Evolutionary conservation across 371 early-diverging fungal species (phyloP), one percentile per base, ranked within the genome.

Genomic region (Apophysomyces sp.): DNA sequence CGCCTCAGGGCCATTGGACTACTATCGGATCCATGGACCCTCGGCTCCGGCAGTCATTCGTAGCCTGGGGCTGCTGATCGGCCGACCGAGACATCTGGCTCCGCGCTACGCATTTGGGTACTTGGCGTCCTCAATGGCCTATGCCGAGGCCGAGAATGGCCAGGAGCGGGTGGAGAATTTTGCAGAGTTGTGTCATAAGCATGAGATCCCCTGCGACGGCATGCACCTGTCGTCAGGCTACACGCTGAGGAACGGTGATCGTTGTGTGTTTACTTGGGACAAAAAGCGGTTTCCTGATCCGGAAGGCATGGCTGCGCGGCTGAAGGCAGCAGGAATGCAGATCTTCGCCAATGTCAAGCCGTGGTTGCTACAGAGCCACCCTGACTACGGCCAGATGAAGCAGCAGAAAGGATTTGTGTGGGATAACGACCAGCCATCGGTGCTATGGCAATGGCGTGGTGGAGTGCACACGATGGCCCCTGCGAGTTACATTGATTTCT

Each of bases 251-350:
- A 60, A 65, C 2, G 82, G 81, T 0, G 80, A 81, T 28, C 74
- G 88, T 11, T 84, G 85, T 63, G 86, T 88, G 0, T 88, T 88
- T 65, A 86, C 85, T 4, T 88, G 88, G 88, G 85, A 86, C 60
- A 55, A 44, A 18, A 44, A 61, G 9, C 63, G 81, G 7, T 84
- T 86, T 52, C 86, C 85, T 2, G 71, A 83, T 39, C 83, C 84
- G 8, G 64, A 62, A 34, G 63, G 67, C 26, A 57, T 87, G 52
- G 73, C 80, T 11, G 37, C 59, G 11, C 56, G 61, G 7, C 59
- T 80, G 7, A 61, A 68, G 8, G 62, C 61, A 1, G 55, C 55
- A 9, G 88, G 88, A 6, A 79, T 87, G 12, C 67, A 75, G 1
- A 66, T 83, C 0, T 81, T 83, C 54, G 85, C 88, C 15, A 88